Conservation (phyloP, 805 yeast species). For the Monosporozyma aerobia region DNA sequence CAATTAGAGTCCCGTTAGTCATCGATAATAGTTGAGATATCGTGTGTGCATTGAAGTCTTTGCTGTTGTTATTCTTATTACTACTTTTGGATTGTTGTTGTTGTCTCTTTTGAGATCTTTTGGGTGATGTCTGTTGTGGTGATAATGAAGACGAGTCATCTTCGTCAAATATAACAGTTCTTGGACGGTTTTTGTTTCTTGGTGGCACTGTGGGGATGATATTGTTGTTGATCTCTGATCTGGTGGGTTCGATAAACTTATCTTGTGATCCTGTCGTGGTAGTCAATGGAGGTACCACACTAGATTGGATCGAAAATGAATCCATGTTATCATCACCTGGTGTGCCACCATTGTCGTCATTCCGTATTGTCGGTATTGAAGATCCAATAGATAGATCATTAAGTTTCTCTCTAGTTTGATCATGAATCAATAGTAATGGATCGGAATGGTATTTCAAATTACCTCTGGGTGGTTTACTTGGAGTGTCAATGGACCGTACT, state of each 20-base stretch:
- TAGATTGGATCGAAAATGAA: constrained; percentile 17
- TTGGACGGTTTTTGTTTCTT: constrained; percentile 27
- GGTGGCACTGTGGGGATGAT: constrained; percentile 27
- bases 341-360: not conserved
- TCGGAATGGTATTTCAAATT: not conserved
- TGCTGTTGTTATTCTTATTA: not conserved
- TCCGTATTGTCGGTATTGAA: not conserved
- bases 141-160: not conserved
- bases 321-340: constrained; percentile 3
- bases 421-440: not conserved
- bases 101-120: not conserved
- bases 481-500: constrained; percentile 1
- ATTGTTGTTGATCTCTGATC: constrained; percentile 14
- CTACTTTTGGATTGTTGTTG: constrained; percentile 1
- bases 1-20: constrained; percentile 35
- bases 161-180: constrained; percentile 16
- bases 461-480: not conserved
- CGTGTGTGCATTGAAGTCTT: constrained; percentile 27
- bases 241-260: constrained; percentile 12
- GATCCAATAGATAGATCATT: constrained; percentile 7
- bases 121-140: not conserved
- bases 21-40: constrained; percentile 31
- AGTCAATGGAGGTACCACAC: constrained; percentile 20
- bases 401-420: not conserved
- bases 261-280: constrained; percentile 12